Conservation (phyloP, 768 basidiomycete species). For the Trametes meyenii region DNA sequence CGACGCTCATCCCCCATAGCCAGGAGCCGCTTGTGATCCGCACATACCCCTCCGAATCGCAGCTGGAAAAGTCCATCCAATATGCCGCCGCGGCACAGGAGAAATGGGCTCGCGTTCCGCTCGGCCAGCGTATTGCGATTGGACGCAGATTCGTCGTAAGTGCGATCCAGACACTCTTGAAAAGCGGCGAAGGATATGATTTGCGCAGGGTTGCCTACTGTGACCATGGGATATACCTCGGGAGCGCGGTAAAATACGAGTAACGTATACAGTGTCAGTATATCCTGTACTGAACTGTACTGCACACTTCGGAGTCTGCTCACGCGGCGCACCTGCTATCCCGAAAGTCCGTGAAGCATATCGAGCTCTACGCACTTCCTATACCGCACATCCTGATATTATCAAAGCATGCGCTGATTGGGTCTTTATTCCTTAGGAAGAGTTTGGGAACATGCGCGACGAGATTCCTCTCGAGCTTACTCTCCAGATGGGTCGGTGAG, state of each 20-base stretch:
- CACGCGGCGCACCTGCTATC: no score
- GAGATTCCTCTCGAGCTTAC: conserved; percentile 78
- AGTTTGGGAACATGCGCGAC: conserved; percentile 54
- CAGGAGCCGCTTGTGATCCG: conserved; percentile 71
- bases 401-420: no score
- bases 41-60: conserved; percentile 58
- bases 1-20: conserved; percentile 82
- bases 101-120: conserved; percentile 61
- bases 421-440: conserved; percentile 29
- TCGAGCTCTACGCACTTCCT: no score
- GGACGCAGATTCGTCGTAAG: conserved; percentile 73
- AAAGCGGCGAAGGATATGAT: background rate
- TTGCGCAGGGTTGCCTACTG: background rate
- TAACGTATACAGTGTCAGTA: no score
- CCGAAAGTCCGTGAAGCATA: no score
- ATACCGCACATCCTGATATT: no score
- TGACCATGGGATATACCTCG: no score
- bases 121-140: conserved; percentile 68
- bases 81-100: conserved; percentile 70
- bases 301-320: no score
- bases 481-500: conserved; percentile 89
- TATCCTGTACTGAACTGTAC: no score
- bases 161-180: conserved; percentile 32
- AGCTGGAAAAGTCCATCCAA: conserved; percentile 64
- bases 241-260: no score